Percentiles rank a stretch among this genome's conserved stretches.
These are phyloP conservation scores for Pontederia paniculata DNA, from an alignment of 176 grass and related monocot species.

Conservation along the genomic window DNA sequence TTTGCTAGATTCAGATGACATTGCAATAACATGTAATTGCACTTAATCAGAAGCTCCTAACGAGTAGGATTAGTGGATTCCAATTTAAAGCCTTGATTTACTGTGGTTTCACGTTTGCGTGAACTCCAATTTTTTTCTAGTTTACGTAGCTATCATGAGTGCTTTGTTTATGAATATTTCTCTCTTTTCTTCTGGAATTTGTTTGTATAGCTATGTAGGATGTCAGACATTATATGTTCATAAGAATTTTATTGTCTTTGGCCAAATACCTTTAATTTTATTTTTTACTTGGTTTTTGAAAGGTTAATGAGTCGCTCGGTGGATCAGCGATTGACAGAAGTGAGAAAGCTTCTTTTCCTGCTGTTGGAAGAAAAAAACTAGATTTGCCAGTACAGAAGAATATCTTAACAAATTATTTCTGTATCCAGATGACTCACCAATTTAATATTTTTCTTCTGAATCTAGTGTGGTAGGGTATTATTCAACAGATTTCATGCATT, in stretches of 20 bases:
- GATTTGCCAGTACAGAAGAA: slow-evolving; percentile 91
- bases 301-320: slow-evolving; percentile 30
- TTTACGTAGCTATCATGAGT: neutral
- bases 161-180: slow-evolving; percentile 2
- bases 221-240: no score
- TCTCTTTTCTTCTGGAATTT: slow-evolving; percentile 1
- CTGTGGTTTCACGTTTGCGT: no score
- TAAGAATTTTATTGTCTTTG: neutral
- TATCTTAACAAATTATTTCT: slow-evolving; percentile 92
- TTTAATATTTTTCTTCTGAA: neutral
- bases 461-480: neutral
- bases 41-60: no score
- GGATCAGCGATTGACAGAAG: slow-evolving; percentile 25
- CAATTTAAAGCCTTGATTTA: no score
- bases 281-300: slow-evolving; percentile 18
- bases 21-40: no score
- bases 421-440: slow-evolving; percentile 48
- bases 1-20: no score
- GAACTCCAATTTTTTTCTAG: no score
- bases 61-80: no score
- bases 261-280: neutral
- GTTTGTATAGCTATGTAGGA: neutral
- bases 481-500: neutral
- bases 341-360: slow-evolving; percentile 29
- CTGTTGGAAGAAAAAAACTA: slow-evolving; percentile 52